Percentiles rank a stretch among this genome's conserved stretches.
These are phyloP conservation scores for barrel medic (Medicago truncatula) DNA, from an alignment of 306 rosid species.

Conservation along the genomic window DNA sequence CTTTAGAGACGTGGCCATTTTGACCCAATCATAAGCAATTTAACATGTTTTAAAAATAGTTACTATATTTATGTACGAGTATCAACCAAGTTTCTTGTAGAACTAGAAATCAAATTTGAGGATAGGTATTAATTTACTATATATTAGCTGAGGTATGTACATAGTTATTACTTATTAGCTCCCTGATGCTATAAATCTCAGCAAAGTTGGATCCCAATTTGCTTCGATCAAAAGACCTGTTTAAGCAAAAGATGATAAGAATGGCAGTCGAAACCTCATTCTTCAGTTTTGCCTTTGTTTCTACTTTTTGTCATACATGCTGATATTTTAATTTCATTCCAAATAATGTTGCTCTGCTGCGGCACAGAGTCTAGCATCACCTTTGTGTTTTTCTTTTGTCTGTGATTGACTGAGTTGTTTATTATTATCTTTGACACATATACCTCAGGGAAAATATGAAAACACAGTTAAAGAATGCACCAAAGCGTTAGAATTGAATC, in stretches of 20 bases:
- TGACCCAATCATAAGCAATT: conserved; percentile 10
- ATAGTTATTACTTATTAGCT: neutral
- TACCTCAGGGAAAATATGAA: conserved; percentile 74
- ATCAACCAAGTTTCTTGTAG: conserved; percentile 4
- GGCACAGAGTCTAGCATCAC: conserved; percentile 10
- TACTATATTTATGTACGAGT: neutral
- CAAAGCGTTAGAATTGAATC: conserved; percentile 87
- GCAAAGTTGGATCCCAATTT: neutral
- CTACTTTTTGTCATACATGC: neutral
- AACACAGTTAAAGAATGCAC: conserved; percentile 83
- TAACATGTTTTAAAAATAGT: conserved; percentile 4
- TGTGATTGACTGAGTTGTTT: neutral
- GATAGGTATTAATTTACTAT: neutral
- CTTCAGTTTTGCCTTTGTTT: neutral
- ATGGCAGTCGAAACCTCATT: neutral
- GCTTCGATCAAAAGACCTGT: neutral
- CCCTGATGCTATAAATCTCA: neutral
- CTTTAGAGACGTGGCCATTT: conserved; percentile 8
- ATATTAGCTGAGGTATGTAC: neutral
- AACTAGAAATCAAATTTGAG: neutral
- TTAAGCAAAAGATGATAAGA: neutral
- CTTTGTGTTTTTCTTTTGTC: neutral
- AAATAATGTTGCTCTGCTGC: conserved; percentile 3
- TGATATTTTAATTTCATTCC: conserved; percentile 5
- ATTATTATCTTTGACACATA: conserved; percentile 27